Conservation (phyloP, 2,329 filamentous ascomycete species). For the Drechslera avenae region DNA sequence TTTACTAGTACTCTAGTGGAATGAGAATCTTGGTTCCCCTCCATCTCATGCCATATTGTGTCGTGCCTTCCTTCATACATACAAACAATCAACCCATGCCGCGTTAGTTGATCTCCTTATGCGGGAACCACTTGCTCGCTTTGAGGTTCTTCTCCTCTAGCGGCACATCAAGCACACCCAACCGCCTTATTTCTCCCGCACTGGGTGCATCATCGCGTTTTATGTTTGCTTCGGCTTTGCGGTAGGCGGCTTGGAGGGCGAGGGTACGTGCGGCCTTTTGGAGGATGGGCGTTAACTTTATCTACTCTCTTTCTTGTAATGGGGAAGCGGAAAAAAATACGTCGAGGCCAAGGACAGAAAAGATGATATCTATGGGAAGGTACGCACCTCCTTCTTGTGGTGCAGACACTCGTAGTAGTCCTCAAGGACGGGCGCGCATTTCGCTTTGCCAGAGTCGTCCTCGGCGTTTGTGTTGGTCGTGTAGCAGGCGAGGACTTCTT, state of each 20-base stretch:
- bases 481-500: slow-evolving; percentile 98
- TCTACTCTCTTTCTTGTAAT: not conserved
- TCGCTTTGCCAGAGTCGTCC: slow-evolving; percentile 80
- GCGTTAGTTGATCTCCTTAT: slow-evolving; percentile 49
- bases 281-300: not conserved
- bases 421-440: slow-evolving; percentile 83
- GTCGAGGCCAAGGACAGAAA: no score
- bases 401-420: slow-evolving; percentile 99
- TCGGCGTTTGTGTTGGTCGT: slow-evolving; percentile 87
- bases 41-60: no score
- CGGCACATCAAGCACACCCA: slow-evolving; percentile 78
- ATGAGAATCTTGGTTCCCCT: no score
- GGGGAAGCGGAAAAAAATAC: no score
- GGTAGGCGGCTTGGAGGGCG: slow-evolving; percentile 82
- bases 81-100: not conserved
- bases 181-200: slow-evolving; percentile 82
- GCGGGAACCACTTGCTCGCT: slow-evolving; percentile 51
- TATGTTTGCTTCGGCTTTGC: slow-evolving; percentile 74
- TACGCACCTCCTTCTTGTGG: slow-evolving; percentile 93
- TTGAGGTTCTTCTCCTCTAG: slow-evolving; percentile 71
- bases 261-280: slow-evolving; percentile 74
- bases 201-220: slow-evolving; percentile 80
- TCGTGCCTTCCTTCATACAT: no score
- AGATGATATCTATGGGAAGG: no score
- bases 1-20: not conserved